phyloP scores from a whole-genome alignment of 768 basidiomycete genomes.

The Trametes elegans region DNA sequence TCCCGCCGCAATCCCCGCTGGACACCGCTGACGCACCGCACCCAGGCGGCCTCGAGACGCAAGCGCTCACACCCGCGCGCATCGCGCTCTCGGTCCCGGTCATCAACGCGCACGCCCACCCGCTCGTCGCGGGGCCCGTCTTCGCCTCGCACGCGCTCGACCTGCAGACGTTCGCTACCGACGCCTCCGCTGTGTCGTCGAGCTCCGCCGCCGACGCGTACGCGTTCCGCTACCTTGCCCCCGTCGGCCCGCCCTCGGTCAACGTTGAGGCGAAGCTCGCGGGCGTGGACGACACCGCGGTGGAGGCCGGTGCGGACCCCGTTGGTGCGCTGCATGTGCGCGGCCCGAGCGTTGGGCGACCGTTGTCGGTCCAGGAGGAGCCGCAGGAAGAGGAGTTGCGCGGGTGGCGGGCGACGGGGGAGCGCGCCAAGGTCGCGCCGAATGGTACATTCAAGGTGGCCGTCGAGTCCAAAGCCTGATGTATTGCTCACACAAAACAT shows the following conservation, averaged over 20 bases:
- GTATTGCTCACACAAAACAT: background rate
- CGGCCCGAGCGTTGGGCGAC: constrained; percentile 70
- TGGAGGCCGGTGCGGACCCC: constrained; percentile 70
- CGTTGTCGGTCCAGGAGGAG: constrained; percentile 42
- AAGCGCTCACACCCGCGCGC: constrained; percentile 58
- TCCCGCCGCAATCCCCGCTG: background rate
- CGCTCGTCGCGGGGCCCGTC: constrained; percentile 69
- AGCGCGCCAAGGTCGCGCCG: constrained; percentile 32
- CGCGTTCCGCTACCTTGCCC: constrained; percentile 41
- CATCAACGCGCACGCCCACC: constrained; percentile 61
- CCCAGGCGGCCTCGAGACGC: constrained; percentile 49
- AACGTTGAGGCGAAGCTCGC: constrained; percentile 84
- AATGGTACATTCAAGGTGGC: constrained; percentile 38
- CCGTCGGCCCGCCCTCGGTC: constrained; percentile 77
- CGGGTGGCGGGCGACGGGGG: constrained; percentile 32
- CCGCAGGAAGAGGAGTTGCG: constrained; percentile 24
- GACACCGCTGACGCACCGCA: background rate
- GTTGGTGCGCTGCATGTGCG: constrained; percentile 58
- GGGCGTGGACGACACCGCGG: constrained; percentile 58
- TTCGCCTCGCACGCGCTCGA: constrained; percentile 84
- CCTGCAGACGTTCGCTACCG: constrained; percentile 64
- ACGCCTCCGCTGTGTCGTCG: background rate
- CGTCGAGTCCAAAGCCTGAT: background rate
- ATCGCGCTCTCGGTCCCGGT: constrained; percentile 77
- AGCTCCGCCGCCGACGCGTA: constrained; percentile 31